phyloP scores from a whole-genome alignment of 148 eudicot species.

The Rhododendron molle region DNA sequence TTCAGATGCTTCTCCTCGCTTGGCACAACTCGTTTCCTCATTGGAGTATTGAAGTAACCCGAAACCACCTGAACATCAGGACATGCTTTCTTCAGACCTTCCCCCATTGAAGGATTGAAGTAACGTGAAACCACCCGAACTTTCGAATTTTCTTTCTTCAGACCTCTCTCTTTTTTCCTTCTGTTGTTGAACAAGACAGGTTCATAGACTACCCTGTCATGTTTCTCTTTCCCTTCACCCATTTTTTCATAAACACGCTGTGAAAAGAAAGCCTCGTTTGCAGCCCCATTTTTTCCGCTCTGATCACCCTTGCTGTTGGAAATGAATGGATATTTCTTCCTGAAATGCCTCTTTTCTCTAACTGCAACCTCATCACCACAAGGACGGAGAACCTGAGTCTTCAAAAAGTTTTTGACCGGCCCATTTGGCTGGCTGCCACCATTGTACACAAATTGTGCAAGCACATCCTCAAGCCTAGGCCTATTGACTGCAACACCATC shows the following conservation, averaged over 20 bases:
- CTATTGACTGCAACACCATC: background rate
- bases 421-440: conserved; percentile 8
- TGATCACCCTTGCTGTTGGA: background rate
- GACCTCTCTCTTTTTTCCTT: background rate
- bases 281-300: background rate
- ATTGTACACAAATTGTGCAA: conserved; percentile 34
- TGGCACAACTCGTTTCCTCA: background rate
- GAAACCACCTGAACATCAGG: conserved; percentile 18
- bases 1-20: background rate
- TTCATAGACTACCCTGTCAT: background rate
- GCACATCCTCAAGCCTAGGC: conserved; percentile 19
- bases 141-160: background rate
- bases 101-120: background rate
- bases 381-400: background rate
- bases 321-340: background rate
- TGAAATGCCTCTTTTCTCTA: background rate
- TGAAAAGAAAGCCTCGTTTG: background rate
- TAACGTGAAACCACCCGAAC: background rate
- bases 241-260: background rate
- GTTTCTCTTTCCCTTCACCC: background rate
- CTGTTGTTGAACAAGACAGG: background rate
- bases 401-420: background rate
- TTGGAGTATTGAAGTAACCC: conserved; percentile 11
- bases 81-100: background rate
- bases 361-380: background rate